Base-by-base conservation (phyloP, 805 yeast genomes). In the Suhomyces faveliae region DNA sequence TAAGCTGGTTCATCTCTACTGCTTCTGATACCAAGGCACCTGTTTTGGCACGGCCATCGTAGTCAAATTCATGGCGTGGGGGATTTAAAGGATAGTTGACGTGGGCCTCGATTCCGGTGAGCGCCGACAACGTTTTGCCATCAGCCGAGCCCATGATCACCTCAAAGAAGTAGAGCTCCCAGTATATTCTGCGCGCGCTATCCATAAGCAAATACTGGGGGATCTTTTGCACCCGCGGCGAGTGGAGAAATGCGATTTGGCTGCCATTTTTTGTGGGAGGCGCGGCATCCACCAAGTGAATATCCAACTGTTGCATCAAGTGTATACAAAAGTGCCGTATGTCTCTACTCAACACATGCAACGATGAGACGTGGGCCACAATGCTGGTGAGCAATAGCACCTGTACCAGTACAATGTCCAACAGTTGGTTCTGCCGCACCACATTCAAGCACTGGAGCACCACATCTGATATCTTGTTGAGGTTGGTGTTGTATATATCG, bases 111-210 rank as follows among this genome's bases (percentile, higher is more conserved):
- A 64, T 45, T 2, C 66, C 57, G 1, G 78, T 70, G 12, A 79
- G 51, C 9, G 60, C 54, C 1, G 81, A 44, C 11, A 55, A 30
- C 1, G 79, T 61, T 42, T 63, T 66, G 9, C 82, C 83, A 43
- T 78, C 79, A 0, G 83, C 80, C 5, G 81, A 77, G 1, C 82
- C 83, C 50, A 77, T 75, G 30, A 77, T 63, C 8, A 78, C 74
- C 57, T 78, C 83, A 44, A 78, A 66, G 54, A 77, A 78, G 54
- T 74, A 73, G 5, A 77, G 55, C 47, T 78, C 83, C 83, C 83
- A 78, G 50, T 76, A 71, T 9, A 77, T 67, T 48, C 80, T 63
- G 46, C 83, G 65, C 4, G 73, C 73, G 35, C 66, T 57, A 48
- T 71, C 72, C 29, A 23, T 21, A 15, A 56, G 29, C 24, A 48